Evolutionary conservation across 2,329 filamentous ascomycete species (phyloP), one percentile per base, ranked within the genome.

Genomic region (Aspergillus hortae): DNA sequence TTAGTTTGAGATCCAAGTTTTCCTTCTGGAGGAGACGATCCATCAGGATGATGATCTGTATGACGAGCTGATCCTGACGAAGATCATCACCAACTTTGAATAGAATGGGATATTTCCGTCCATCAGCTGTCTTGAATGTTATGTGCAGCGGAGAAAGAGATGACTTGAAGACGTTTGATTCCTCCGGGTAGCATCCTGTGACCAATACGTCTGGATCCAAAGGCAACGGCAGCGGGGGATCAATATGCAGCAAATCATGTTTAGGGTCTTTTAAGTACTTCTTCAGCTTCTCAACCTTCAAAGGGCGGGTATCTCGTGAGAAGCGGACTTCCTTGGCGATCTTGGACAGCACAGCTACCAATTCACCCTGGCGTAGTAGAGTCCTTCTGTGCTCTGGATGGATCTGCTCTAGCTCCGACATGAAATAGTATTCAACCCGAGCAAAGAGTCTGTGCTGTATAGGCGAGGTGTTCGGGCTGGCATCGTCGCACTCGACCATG

Each of bases 41-140:
- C 94, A 99, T 99, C 14, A 99, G 81, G 0, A 90, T 95, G 68
- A 99, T 96, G 65, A 97, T 97, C 65, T 90, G 94, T 49, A 99
- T 95, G 33, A 99, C 92, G 2, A 99, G 83, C 67, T 99, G 94
- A 66, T 99, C 94, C 72, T 99, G 94, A 12, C 94, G 88, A 47
- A 99, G 79, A 67, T 99, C 94, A 67, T 99, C 94, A 33, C 94
- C 94, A 1, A 91, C 91, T 72, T 99, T 99, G 82, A 99, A 99
- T 48, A 97, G 88, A 57, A 99, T 88, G 9, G 92, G 88, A 67
- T 97, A 99, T 54, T 86, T 88, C 36, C 80, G 81, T 6, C 89
- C 89, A 2, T 82, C 82, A 0, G 83, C 80, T 0, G 92, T 95
- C 65, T 88, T 92, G 75, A 97, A 96, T 9, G 89, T 89, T 54